Evolutionary conservation across 1,284 basidiomycete species (phyloP), one percentile per base, ranked within the genome.

Genomic region (Baeospora myosura): DNA sequence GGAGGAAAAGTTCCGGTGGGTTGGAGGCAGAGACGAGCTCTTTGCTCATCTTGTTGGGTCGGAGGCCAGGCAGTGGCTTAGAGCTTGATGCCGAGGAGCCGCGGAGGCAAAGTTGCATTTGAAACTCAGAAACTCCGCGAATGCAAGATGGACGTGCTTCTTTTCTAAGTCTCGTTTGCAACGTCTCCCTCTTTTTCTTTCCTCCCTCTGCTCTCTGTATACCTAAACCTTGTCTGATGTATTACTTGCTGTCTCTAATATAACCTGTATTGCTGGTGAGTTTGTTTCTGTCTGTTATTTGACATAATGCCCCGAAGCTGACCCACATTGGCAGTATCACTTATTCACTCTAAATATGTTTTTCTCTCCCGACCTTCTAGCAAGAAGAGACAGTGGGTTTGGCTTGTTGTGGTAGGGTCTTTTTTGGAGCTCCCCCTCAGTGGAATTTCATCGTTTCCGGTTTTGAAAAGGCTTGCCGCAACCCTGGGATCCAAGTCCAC

Each of bases 401-500:
- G 87, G 87, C 45, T 72, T 89, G 16, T 65, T 89, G 17, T 89
- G 86, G 86, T 86, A 57, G 43, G 55, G 42, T 38, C 17, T 37
- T 1, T 25, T 21, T 12, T n/a, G 22, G 3, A 29, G 39, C 11
- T 12, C 24, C 21, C 21, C 12, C 32, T 17, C 12, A 7, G 16
- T 29, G 11, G 6, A 24, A 23, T 17, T 12, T 24, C 18, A 38
- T 36, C 17, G 40, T 24, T 41, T 39, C 10, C 20, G 25, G 16
- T 8, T 17, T 36, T 3, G 32, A 24, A 3, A 23, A 93, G 89
- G 89, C 78, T 93, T 35, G 88, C 88, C 24, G 89, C 89, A 3
- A 93, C 89, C 1, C 69, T 93, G 14, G 90, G 89, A 22, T 81
- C 88, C 4, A 84, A 83, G 61, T 87, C 85, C 11, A 75, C 78